Percentiles rank a stretch among this genome's conserved stretches.
phyloP scores from a whole-genome alignment of 202 grass and related monocot species.

The Bolboschoenoplectus hybrid region DNA sequence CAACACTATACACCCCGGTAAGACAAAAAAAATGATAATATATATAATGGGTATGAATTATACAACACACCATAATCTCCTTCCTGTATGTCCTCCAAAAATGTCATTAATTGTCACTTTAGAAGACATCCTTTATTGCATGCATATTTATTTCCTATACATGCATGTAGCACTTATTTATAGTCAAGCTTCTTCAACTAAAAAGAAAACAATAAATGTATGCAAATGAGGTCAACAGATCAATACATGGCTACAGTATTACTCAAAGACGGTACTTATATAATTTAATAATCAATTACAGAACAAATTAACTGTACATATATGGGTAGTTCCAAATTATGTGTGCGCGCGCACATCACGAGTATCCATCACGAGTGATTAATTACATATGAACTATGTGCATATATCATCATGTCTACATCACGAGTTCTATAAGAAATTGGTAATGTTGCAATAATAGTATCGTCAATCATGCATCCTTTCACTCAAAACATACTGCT shows the following conservation, averaged over 20 bases:
- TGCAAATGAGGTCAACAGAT: not conserved
- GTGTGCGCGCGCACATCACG: not conserved
- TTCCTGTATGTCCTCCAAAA: not conserved
- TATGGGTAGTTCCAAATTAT: too few relatives aligned
- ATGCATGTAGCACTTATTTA: not conserved
- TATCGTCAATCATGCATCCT: not conserved
- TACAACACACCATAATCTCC: not conserved
- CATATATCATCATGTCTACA: conserved; percentile 3
- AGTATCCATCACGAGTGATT: conserved; percentile 8
- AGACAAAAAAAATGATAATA: too few relatives aligned
- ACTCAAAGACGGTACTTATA: not conserved
- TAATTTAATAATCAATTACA: not conserved
- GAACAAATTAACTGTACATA: not conserved
- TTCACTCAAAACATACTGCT: conserved; percentile 17
- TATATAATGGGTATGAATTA: too few relatives aligned
- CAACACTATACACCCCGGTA: too few relatives aligned
- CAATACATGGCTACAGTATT: not conserved
- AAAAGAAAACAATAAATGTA: conserved; percentile 2
- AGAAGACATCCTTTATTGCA: not conserved
- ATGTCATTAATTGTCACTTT: not conserved
- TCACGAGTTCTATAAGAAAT: conserved; percentile 21
- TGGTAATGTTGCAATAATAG: not conserved
- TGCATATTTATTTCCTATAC: not conserved
- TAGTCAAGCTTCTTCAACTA: not conserved
- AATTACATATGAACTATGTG: not conserved